These are phyloP conservation scores for Trichosanthes cucumerina DNA, from an alignment of 306 rosid genomes.

Conservation along the genomic window DNA sequence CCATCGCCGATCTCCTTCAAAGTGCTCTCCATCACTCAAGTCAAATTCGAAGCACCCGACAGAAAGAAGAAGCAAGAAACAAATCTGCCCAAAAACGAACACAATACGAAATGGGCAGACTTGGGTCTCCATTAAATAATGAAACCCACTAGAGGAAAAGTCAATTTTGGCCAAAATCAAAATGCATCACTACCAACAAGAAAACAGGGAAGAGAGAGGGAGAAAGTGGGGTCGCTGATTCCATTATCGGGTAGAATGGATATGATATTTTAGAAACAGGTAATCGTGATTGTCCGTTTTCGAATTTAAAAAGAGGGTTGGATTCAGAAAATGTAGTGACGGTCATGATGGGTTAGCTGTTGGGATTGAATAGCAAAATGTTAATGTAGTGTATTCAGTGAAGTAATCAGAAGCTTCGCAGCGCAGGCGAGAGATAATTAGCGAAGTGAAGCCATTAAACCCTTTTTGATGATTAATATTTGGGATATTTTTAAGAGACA, in stretches of 20 bases:
- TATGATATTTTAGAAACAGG: not conserved
- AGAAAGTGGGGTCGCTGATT: conserved; percentile 6
- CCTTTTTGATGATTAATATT: not conserved
- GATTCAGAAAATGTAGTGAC: not conserved
- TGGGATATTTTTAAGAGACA: not conserved
- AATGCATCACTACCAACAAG: not conserved
- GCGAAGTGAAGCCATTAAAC: not conserved
- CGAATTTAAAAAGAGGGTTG: not conserved
- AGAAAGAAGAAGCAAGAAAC: not conserved
- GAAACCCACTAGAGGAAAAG: not conserved
- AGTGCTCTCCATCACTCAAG: conserved; percentile 45
- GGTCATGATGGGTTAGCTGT: not conserved
- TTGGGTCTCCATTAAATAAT: not conserved
- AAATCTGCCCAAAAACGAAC: not conserved
- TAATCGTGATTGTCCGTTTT: not conserved
- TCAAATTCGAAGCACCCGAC: not conserved
- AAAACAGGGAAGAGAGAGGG: not conserved
- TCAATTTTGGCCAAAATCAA: not conserved
- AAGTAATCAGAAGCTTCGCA: not conserved
- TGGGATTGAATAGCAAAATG: not conserved
- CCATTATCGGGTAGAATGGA: not conserved
- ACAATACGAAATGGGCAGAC: not conserved
- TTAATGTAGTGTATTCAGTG: not conserved
- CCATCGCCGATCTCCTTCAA: conserved; percentile 50
- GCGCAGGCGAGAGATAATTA: not conserved